phyloP scores from a whole-genome alignment of 2,329 filamentous ascomycete genomes.

The Xylariaceae sp. region DNA sequence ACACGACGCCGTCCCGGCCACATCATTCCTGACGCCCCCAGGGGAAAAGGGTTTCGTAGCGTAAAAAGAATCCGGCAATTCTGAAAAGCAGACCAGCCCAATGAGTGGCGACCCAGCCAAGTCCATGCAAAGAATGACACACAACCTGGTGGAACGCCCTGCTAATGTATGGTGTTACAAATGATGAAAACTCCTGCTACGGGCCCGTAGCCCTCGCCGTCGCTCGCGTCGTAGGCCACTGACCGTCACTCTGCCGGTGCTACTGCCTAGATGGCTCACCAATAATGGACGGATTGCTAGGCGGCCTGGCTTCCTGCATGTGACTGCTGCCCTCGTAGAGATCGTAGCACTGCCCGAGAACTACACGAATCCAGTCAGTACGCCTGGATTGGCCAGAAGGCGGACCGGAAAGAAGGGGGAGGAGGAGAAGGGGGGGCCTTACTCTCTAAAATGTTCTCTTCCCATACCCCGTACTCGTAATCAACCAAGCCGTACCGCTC shows the following conservation, averaged over 20 bases:
- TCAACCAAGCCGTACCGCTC: slow-evolving; percentile 93
- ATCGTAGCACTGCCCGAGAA: slow-evolving; percentile 40
- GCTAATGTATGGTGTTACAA: slow-evolving; percentile 26
- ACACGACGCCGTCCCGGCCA: slow-evolving; percentile 16
- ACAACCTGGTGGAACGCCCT: slow-evolving; percentile 25
- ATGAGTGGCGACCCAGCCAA: slow-evolving; percentile 23
- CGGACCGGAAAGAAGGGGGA: background rate
- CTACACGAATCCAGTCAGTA: slow-evolving; percentile 20
- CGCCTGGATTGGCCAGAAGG: background rate
- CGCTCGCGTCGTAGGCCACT: background rate
- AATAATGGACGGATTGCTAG: background rate
- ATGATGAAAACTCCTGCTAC: slow-evolving; percentile 15
- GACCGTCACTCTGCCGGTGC: background rate
- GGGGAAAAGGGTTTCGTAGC: slow-evolving; percentile 11
- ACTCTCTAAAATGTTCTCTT: slow-evolving; percentile 86
- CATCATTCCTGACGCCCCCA: slow-evolving; percentile 19
- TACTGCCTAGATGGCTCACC: background rate
- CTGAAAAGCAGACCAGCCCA: slow-evolving; percentile 18
- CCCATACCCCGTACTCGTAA: slow-evolving; percentile 95
- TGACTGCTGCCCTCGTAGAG: slow-evolving; percentile 40
- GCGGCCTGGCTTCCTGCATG: slow-evolving; percentile 29
- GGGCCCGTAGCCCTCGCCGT: background rate
- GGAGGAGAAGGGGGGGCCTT: slow-evolving; percentile 38
- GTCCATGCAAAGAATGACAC: slow-evolving; percentile 24
- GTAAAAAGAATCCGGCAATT: slow-evolving; percentile 14